Base-by-base conservation (phyloP, 2,329 filamentous ascomycete genomes). In the Colletotrichum echinochloae region DNA sequence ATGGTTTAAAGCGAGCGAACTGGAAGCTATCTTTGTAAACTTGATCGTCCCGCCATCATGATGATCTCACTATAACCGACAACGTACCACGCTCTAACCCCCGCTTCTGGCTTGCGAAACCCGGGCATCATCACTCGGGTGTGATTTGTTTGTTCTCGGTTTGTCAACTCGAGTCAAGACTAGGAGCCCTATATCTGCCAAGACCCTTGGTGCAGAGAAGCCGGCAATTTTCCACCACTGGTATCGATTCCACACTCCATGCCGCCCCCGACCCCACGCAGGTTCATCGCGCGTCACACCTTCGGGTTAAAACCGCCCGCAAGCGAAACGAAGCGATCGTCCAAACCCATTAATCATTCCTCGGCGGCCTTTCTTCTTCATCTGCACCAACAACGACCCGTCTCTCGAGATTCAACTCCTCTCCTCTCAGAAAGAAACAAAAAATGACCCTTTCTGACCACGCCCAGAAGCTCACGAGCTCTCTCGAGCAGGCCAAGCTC, bases 401-500 rank as follows among this genome's bases (percentile, higher is more conserved):
- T 5, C 26, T 4, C 16, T 44, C 41, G n/a, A n/a, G n/a, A n/a
- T n/a, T 44, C 30, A 5, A 7, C 11, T 11, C 2, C 35, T 20
- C 20, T 39, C 41, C 41, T 37, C 35, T 37, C 35, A 37, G 9
- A 37, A 7, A 39, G 5, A 7, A 39, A 39, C 2, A 14, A 8
- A 60, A 16, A 6, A 71, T 71, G 69, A 33, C 72, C 1, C 72
- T 73, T 30, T 54, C 55, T 35, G 74, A 74, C 26, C 74, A 78
- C 72, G 56, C 71, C 20, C 48, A 51, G 44, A 73, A 74, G 23
- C 73, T 83, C 8, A 68, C 66, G 4, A 71, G 35, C 63, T 81
- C 81, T 26, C 77, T 84, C 14, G 73, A 76, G n/a, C 73, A 79
- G 33, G 81, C 81, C 23, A 77, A 77, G 30, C 78, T 85, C n/a